Conservation (phyloP, 2,329 filamentous ascomycete genomes). For the Beauveria rudraprayagi region DNA sequence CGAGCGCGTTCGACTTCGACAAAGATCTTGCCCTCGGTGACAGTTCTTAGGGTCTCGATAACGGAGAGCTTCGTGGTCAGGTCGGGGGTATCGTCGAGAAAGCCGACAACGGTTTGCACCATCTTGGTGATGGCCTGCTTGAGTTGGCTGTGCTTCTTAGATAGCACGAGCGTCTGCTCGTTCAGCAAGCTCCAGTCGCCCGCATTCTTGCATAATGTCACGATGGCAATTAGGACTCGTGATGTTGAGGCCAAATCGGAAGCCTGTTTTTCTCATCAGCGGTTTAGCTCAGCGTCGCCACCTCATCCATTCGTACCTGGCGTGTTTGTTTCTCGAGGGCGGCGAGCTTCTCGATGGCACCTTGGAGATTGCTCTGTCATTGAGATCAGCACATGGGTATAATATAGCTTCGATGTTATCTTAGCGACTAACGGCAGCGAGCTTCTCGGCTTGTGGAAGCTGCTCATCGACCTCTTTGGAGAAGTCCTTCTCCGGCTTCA, state of each 20-base stretch:
- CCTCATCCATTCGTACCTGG: slow-evolving; percentile 56
- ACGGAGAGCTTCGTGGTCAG: slow-evolving; percentile 83
- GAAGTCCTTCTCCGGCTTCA: slow-evolving; percentile 99
- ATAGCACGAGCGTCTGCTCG: slow-evolving; percentile 89
- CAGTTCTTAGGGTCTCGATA: slow-evolving; percentile 90
- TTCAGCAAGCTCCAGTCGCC: slow-evolving; percentile 93
- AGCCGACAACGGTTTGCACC: slow-evolving; percentile 93
- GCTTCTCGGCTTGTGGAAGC: slow-evolving; percentile 81
- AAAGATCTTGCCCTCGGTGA: slow-evolving; percentile 99
- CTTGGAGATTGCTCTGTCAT: slow-evolving; percentile 64
- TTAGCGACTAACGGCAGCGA: slow-evolving; percentile 65
- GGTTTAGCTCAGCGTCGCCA: not conserved
- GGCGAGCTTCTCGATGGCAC: slow-evolving; percentile 87
- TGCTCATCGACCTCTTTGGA: slow-evolving; percentile 90
- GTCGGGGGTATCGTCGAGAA: slow-evolving; percentile 78
- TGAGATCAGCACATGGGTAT: not conserved
- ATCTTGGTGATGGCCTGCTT: slow-evolving; percentile 99
- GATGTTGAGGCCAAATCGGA: slow-evolving; percentile 95
- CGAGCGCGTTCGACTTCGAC: slow-evolving; percentile 97
- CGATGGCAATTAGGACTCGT: slow-evolving; percentile 75
- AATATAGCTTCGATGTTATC: slow-evolving; percentile 12
- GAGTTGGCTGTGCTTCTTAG: slow-evolving; percentile 99
- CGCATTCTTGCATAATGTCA: slow-evolving; percentile 88
- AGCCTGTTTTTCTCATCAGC: slow-evolving; percentile 48
- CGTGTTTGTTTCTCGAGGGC: slow-evolving; percentile 92